Evolutionary conservation across 345 rosid genomes (phyloP), one percentile per base, ranked within the genome.

Genomic region (Hypericum perforatum): DNA sequence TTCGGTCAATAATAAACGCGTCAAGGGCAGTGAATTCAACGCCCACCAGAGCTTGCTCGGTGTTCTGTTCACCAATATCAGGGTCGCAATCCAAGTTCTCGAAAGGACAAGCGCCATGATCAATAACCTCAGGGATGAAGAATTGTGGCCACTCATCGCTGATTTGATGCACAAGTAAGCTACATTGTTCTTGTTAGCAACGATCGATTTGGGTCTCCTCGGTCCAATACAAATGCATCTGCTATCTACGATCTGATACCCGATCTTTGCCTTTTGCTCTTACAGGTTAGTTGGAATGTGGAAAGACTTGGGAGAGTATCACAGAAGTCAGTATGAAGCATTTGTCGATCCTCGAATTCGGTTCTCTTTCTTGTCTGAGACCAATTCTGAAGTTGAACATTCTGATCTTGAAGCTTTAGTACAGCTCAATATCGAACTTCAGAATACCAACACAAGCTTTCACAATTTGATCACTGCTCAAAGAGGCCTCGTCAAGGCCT

Each of bases 301-400:
- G 91, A 74, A 61, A 58, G 61, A 63, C n/a, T 81, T 86, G 95
- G 43, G 57, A 63, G 88, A 82, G 58, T 78, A 82, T 52, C 84
- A 86, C 46, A 67, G 66, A 49, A 32, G 61, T 43, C 89, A 81
- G 64, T 64, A 44, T 7, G 58, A 49, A 56, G 67, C 66, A 39
- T 41, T 83, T 11, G 47, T 50, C 12, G 84, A 73, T 45, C 78
- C 79, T 37, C 70, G 65, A 71, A 65, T 41, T 61, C 36, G 79
- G 43, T 78, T 79, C n/a, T n/a, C n/a, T n/a, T n/a, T n/a, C n/a
- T n/a, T n/a, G n/a, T n/a, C n/a, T n/a, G n/a, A n/a, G n/a, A n/a
- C n/a, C n/a, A n/a, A n/a, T n/a, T n/a, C n/a, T 40, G 63, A 55
- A 16, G 71, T 72, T 41, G 69, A 61, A 43, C 65, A 73, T 36